Percentiles rank a stretch among this genome's conserved stretches.
These are phyloP conservation scores for Avena eriantha DNA, from an alignment of 176 grass and related monocot species.

Conservation along the genomic window DNA sequence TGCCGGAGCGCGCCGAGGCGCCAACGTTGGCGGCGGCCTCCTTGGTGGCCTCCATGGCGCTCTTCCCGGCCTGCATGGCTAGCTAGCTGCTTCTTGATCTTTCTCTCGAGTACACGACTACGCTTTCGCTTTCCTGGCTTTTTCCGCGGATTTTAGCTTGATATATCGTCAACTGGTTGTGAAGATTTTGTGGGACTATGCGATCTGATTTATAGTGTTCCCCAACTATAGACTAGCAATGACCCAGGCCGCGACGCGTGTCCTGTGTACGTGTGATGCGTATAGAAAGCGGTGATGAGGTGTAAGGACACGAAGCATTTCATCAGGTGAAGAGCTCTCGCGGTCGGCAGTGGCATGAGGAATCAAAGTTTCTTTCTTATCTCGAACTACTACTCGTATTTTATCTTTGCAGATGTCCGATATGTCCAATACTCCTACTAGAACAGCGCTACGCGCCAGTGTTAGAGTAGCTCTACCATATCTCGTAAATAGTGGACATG, in stretches of 20 bases:
- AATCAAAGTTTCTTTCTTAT: background rate
- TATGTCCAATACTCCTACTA: too few species aligned
- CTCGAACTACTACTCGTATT: too few species aligned
- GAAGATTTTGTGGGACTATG: background rate
- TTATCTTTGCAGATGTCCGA: too few species aligned
- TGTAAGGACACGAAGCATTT: background rate
- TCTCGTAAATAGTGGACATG: too few species aligned
- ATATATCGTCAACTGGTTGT: background rate
- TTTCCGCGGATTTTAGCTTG: background rate
- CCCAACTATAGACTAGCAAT: too few species aligned
- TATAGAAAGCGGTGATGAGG: background rate
- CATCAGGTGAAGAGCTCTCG: background rate
- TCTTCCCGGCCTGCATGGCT: conserved; percentile 53
- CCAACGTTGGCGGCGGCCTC: conserved; percentile 54
- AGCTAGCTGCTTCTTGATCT: background rate
- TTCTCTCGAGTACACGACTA: background rate
- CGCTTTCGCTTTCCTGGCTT: background rate
- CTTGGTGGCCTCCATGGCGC: conserved; percentile 49
- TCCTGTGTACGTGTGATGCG: background rate
- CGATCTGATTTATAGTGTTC: background rate
- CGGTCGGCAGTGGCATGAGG: background rate
- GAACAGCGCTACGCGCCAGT: too few species aligned
- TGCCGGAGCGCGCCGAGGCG: conserved; percentile 46
- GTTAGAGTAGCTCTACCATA: too few species aligned
- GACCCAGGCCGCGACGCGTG: background rate